Evolutionary conservation across 352 stramenopile genomes (phyloP), one percentile per base, ranked within the genome.

Genomic region (Globisporangium parvum): DNA sequence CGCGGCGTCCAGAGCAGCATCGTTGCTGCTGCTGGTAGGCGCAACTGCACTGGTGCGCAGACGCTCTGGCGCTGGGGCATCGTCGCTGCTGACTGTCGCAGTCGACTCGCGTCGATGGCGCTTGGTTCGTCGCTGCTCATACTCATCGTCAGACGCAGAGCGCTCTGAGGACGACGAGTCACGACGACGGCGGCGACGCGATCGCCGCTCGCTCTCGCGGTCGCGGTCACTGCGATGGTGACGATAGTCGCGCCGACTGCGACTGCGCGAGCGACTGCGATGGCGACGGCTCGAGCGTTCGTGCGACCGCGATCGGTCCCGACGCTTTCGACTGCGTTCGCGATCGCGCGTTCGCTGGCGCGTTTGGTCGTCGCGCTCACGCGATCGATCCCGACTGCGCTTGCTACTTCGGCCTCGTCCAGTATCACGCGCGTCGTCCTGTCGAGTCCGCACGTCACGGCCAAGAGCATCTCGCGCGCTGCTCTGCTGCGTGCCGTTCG

Each of bases 211-310:
- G 18, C 41, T 47, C n/a, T 47, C 41, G 21, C 41, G 44, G 6
- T 49, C 55, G 18, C 55, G 42, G 53, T 62, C 55, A 23, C 54
- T 46, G 51, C 59, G 55, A 20, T 55, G 57, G 26, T 57, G 56
- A 53, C 67, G 59, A 53, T 5, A 20, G 6, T 47, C 17, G 41
- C n/a, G 41, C 10, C 41, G 41, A 23, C 66, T 74, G 14, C 70
- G 66, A 49, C 71, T 80, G 55, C 56, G 63, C 2, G 56, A 63
- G 47, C 65, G 66, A 47, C 49, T 18, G 15, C 39, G 39, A 56
- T 17, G 31, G 31, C 31, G 31, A 37, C 58, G 63, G 26, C 66
- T 65, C 8, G 60, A 63, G 6, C 67, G 65, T 24, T 75, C 66
- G 31, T 57, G 66, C 15, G 67, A 76, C 17, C 53, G 58, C 28